Conservation (phyloP, 306 rosid species). For the Medicago lupulina region DNA sequence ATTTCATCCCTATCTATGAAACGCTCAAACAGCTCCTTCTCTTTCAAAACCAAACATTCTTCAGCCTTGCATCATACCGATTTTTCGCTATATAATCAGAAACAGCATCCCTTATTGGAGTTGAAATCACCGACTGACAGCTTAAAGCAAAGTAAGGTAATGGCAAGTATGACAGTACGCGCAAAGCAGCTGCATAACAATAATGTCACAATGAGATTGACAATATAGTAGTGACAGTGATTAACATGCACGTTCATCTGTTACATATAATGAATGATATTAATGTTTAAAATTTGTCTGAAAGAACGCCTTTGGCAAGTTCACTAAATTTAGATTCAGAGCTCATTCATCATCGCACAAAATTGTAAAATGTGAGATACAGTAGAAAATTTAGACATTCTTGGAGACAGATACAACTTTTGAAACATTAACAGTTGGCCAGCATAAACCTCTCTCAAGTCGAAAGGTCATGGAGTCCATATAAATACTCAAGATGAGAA, state of each 20-base stretch:
- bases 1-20: constrained; percentile 87
- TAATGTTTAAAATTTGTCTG: not conserved
- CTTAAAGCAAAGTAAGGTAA: constrained; percentile 73
- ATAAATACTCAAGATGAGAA: no score
- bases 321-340: constrained; percentile 12
- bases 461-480: no score
- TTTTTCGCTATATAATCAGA: constrained; percentile 66
- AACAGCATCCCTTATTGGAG: constrained; percentile 67
- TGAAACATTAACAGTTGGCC: no score
- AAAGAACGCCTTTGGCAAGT: constrained; percentile 2
- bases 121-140: constrained; percentile 57
- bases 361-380: constrained; percentile 7
- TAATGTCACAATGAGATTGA: constrained; percentile 38
- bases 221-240: constrained; percentile 26
- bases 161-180: constrained; percentile 76
- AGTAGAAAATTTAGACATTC: no score
- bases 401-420: no score
- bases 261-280: not conserved
- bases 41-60: constrained; percentile 68
- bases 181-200: constrained; percentile 74
- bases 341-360: constrained; percentile 20
- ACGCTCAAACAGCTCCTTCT: constrained; percentile 75
- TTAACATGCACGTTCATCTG: constrained; percentile 14
- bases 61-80: constrained; percentile 70
- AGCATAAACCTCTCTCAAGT: no score